Base-by-base conservation (phyloP, 495 filamentous ascomycete genomes). In the Apiosordaria backusii region DNA sequence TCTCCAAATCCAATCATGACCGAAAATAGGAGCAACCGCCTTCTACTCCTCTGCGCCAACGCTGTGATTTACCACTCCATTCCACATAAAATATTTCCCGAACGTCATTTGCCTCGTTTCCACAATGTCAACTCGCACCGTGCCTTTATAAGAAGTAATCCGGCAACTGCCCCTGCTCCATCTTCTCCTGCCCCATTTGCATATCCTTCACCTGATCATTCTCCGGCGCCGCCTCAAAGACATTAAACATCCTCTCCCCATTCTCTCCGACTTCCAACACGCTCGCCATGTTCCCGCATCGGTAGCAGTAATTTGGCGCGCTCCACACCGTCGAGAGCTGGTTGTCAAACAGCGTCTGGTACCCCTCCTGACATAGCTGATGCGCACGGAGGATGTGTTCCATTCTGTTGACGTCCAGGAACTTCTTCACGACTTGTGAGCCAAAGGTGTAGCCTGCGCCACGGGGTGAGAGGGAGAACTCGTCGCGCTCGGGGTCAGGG, bases 361-460 rank as follows among this genome's bases (percentile, higher is more conserved):
- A 99, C 0, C 95, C 95, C 77, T 99, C 95, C 74, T 99, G 93
- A 73, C 95, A 99, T 0, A 99, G 85, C 81, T 99, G 95, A 76
- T 99, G 95, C 10, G 95, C 95, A 2, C 95, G 91, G 53, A 99
- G 79, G 66, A 99, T 99, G 77, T 99, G 95, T 21, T 87, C 91
- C 93, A 98, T 97, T 69, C 85, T 88, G 76, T 99, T 99, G 67
- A 99, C 92, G 67, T 96, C 91, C 7, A 99, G 84, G 77, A 99
- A 99, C 75, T 99, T 99, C 75, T 92, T 92, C 25, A 99, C 95
- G 9, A 99, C 95, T 74, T 97, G 94, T 9, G 92, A 92, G 23
- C 95, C 95, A 71, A 99, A 99, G 0, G 93, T 97, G 77, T 99
- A 99, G 3, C 95, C 95, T 15, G 95, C 95, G 1, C 95, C 95